These are phyloP conservation scores for Saururus chinensis DNA, from an alignment of 164 flowering plant genomes.

Conservation along the genomic window DNA sequence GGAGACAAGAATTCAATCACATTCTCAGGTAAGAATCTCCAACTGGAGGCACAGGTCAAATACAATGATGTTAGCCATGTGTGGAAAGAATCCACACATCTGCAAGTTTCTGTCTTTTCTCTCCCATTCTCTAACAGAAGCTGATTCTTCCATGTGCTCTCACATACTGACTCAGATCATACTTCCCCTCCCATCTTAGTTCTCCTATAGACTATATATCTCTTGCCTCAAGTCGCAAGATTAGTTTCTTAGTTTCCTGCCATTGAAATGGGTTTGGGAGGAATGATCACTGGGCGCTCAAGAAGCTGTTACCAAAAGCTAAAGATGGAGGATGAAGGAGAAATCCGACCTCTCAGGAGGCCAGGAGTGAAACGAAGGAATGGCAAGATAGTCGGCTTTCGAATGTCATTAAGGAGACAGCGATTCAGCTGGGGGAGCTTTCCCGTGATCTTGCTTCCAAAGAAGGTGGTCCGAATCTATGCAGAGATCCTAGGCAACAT, in stretches of 20 bases:
- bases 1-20: neutral
- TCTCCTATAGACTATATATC: neutral
- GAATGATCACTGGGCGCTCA: constrained; percentile 5
- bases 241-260: neutral
- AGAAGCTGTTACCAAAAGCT: constrained; percentile 30
- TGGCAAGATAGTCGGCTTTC: constrained; percentile 21
- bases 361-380: constrained; percentile 24
- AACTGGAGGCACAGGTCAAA: neutral
- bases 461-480: constrained; percentile 22
- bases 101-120: neutral
- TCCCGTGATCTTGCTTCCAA: constrained; percentile 18
- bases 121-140: neutral
- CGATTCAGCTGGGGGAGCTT: constrained; percentile 30
- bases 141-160: neutral
- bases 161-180: constrained; percentile 1
- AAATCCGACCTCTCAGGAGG: constrained; percentile 16
- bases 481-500: constrained; percentile 18
- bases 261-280: constrained; percentile 17
- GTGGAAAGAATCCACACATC: neutral
- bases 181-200: neutral
- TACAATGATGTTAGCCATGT: neutral
- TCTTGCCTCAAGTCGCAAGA: neutral
- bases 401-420: constrained; percentile 16
- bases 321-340: constrained; percentile 3
- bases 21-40: neutral